Base-by-base conservation (phyloP, 805 yeast genomes). In the Candida wancherniae region DNA sequence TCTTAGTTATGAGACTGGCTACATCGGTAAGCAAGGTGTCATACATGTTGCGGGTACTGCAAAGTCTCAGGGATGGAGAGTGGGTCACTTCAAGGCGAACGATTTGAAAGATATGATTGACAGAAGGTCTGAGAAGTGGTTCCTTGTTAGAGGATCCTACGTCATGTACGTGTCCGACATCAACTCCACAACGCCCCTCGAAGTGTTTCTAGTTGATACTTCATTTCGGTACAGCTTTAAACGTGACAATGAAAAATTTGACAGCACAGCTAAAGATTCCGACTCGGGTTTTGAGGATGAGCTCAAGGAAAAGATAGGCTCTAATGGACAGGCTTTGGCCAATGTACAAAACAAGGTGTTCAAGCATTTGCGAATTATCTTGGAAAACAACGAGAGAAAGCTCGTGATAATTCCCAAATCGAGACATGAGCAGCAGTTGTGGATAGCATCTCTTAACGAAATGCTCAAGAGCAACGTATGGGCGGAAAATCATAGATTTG, bases 101-200 rank as follows among this genome's bases (percentile, higher is more conserved):
- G 97, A 85, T 48, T 63, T 86, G 47, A 73, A 75, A 44, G 87
- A 84, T 21, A 86, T 92, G 95, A 82, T 90, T 30, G 78, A 75
- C 42, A 77, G 99, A 57, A 90, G 94, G 44, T 80, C 94, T 0
- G 80, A 79, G 23, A 92, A 92, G 56, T 92, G 99, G 99, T 77
- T 86, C 40, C 61, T 92, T 34, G 75, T 92, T 2, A 72, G 97
- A 35, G 81, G 79, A 50, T 81, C 95, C 1, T 92, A 85, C 48
- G 68, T 92, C 24, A 75, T 83, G 61, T 84, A 84, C 52, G 95
- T 87, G 1, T 78, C 94, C 3, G 88, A 84, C 50, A 79, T 88
- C 36, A 75, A 80, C 46, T 82, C 94, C 4, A 84, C 97, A 0
- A 77, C 86, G 0, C 94, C 95, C 1, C 65, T 86, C 29, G 99